A percentile compares a stretch with the other conserved stretches of the same genome.
Conservation (phyloP, 148 eudicot species). For the Camellia sinensis region DNA sequence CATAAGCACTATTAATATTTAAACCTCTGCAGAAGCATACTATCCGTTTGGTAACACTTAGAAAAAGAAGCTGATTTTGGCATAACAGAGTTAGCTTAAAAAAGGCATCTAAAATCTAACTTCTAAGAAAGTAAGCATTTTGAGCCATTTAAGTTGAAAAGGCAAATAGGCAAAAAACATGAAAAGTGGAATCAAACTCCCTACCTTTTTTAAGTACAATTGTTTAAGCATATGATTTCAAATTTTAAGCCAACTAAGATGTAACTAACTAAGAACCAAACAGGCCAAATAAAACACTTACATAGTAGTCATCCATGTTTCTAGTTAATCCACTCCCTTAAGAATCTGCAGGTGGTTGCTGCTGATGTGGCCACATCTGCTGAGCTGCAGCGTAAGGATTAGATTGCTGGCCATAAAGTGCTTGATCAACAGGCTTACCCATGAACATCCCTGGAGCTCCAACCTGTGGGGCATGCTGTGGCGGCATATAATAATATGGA, state of each 20-base stretch:
- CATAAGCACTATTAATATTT: not conserved
- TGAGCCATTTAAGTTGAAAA: too few species aligned
- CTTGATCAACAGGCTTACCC: constrained; percentile 38
- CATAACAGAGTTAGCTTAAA: too few species aligned
- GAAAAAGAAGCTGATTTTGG: too few species aligned
- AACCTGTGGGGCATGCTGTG: constrained; percentile 32
- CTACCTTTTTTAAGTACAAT: too few species aligned
- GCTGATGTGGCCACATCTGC: constrained; percentile 46
- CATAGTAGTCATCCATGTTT: not conserved
- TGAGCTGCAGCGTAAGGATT: constrained; percentile 27
- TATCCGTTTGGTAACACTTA: too few species aligned
- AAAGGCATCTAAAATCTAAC: too few species aligned
- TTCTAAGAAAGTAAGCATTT: too few species aligned
- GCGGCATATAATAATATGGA: constrained; percentile 32
- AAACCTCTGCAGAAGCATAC: not conserved
- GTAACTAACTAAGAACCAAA: too few species aligned
- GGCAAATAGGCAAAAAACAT: too few species aligned
- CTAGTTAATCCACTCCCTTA: not conserved
- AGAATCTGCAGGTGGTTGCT: constrained; percentile 32
- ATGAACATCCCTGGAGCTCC: constrained; percentile 35
- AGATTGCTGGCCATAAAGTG: constrained; percentile 37
- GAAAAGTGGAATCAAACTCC: too few species aligned
- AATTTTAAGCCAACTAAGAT: too few species aligned
- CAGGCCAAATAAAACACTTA: not conserved
- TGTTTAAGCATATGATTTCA: too few species aligned